Conservation (phyloP, 225 moss, liverwort and hornwort species). For the Bryum argenteum region DNA sequence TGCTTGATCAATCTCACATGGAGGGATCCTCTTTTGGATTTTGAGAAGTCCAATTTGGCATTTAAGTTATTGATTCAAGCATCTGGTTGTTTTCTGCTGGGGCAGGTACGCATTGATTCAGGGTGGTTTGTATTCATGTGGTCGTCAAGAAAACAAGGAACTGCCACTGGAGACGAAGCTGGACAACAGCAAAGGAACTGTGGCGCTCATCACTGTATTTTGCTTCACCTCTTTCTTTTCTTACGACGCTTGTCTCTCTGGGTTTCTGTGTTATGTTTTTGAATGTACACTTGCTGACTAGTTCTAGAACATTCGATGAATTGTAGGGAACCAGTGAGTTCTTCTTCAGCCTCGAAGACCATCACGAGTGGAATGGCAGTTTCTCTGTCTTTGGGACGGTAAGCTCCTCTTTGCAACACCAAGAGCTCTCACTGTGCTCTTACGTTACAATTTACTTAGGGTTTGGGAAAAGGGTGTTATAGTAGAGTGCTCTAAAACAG, state of each 20-base stretch:
- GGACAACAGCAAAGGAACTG: constrained; percentile 70
- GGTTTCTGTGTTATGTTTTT: not conserved
- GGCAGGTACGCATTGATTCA: constrained; percentile 81
- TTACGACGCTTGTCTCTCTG: not conserved
- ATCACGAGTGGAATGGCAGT: constrained; percentile 80
- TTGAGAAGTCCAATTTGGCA: too few relatives aligned
- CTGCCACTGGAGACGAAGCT: constrained; percentile 68
- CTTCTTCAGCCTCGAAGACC: constrained; percentile 79
- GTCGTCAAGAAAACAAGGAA: constrained; percentile 72
- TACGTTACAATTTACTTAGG: too few relatives aligned
- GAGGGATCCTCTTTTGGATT: too few relatives aligned
- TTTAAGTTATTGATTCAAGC: too few relatives aligned
- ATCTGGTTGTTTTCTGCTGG: constrained; percentile 8
- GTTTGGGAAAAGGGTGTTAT: too few relatives aligned
- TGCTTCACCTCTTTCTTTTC: not conserved
- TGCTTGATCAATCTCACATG: too few relatives aligned
- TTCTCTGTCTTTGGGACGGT: constrained; percentile 84
- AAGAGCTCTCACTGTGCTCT: too few relatives aligned
- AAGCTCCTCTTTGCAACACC: not conserved
- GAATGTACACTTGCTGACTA: not conserved
- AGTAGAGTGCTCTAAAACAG: too few relatives aligned
- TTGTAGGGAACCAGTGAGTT: constrained; percentile 88
- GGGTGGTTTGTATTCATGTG: constrained; percentile 81
- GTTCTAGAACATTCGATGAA: not conserved
- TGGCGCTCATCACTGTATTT: constrained; percentile 72